Evolutionary conservation across 768 basidiomycete genomes (phyloP), one percentile per base, ranked within the genome.

Genomic region (Gloeopeniophorella convolvens): DNA sequence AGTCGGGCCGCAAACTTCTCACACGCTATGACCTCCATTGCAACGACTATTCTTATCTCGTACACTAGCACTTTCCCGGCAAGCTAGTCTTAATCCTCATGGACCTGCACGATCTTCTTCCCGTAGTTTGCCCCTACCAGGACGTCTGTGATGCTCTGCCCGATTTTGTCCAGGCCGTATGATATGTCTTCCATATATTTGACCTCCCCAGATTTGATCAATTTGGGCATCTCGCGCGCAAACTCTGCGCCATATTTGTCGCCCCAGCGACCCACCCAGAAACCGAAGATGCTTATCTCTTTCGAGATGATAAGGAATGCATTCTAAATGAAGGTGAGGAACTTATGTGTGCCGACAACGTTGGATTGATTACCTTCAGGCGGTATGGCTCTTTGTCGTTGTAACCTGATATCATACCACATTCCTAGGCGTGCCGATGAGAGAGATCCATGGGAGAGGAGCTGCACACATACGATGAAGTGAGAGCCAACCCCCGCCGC

Each of bases 31-130:
- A n/a, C n/a, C n/a, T n/a, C n/a, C n/a, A n/a, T n/a, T n/a, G n/a
- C n/a, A n/a, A n/a, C n/a, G n/a, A n/a, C n/a, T n/a, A n/a, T n/a
- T n/a, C n/a, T n/a, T n/a, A n/a, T n/a, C n/a, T n/a, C n/a, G n/a
- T n/a, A n/a, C n/a, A n/a, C n/a, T n/a, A n/a, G n/a, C n/a, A n/a
- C n/a, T n/a, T n/a, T n/a, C n/a, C n/a, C n/a, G n/a, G n/a, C n/a
- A n/a, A n/a, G n/a, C n/a, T n/a, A n/a, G n/a, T n/a, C n/a, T n/a
- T n/a, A n/a, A n/a, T n/a, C n/a, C n/a, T n/a, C n/a, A n/a, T n/a
- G n/a, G n/a, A n/a, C n/a, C n/a, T n/a, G n/a, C 27, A 67, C 57
- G n/a, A 65, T 60, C n/a, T 57, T 59, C 49, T 69, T 69, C 3
- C 52, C 63, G 1, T 24, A 48, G 43, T 65, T 59, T 2, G 40